These are phyloP conservation scores for Globisporangium ultimum DNA, from an alignment of 352 stramenopile species.

Conservation along the genomic window DNA sequence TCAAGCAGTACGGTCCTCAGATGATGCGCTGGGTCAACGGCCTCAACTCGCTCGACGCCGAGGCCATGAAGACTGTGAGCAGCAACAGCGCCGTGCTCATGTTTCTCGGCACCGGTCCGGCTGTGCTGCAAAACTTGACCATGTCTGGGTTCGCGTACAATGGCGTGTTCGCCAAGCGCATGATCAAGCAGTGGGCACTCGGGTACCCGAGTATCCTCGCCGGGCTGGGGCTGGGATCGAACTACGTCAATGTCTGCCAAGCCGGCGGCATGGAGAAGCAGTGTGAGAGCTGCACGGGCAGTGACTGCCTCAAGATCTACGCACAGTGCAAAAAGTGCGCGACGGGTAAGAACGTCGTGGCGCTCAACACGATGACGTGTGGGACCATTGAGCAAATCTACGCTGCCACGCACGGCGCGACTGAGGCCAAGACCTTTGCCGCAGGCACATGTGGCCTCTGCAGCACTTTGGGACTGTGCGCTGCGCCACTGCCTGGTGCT, in stretches of 20 bases:
- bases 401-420: slow-evolving; percentile 30
- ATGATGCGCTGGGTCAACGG: slow-evolving; percentile 79
- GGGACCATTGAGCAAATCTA: slow-evolving; percentile 39
- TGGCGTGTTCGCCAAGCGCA: slow-evolving; percentile 58
- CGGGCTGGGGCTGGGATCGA: slow-evolving; percentile 48
- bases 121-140: slow-evolving; percentile 36
- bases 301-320: slow-evolving; percentile 32
- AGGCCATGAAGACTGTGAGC: slow-evolving; percentile 58
- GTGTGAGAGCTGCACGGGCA: slow-evolving; percentile 36
- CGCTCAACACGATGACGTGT: slow-evolving; percentile 41
- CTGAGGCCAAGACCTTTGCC: slow-evolving; percentile 32
- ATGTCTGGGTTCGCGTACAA: slow-evolving; percentile 73
- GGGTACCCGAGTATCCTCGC: slow-evolving; percentile 72
- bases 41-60: slow-evolving; percentile 69
- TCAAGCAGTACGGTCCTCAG: slow-evolving; percentile 40
- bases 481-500: slow-evolving; percentile 50
- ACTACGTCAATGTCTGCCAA: slow-evolving; percentile 50
- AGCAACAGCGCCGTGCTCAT: slow-evolving; percentile 32
- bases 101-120: slow-evolving; percentile 29
- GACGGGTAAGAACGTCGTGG: slow-evolving; percentile 32
- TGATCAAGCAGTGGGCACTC: slow-evolving; percentile 59
- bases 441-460: slow-evolving; percentile 45
- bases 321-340: slow-evolving; percentile 36
- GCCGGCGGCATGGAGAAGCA: slow-evolving; percentile 28
- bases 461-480: slow-evolving; percentile 44